Evolutionary conservation across 2,329 filamentous ascomycete genomes (phyloP).

Genomic region (Trichoderma sp.): DNA sequence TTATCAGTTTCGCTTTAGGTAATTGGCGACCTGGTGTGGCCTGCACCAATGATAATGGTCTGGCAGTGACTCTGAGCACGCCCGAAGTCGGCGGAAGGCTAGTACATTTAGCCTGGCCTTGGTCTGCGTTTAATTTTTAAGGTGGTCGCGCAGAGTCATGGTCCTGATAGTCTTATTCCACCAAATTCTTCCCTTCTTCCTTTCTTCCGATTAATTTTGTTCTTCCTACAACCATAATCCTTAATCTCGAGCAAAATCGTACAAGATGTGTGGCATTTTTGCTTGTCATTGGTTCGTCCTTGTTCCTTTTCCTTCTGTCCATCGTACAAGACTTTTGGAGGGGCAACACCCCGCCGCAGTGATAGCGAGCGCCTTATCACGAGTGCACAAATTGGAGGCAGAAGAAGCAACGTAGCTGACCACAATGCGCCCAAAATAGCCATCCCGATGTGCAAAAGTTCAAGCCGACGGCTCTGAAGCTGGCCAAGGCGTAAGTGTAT

Average conservation of each 20-base stretch:
- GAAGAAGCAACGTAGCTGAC: conserved; percentile 8
- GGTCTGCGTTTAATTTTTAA: conserved; percentile 12
- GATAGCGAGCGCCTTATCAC: conserved; percentile 23
- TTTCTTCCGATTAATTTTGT: not conserved
- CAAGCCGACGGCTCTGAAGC: conserved; percentile 89
- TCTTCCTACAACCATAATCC: not conserved
- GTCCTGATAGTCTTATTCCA: conserved; percentile 8
- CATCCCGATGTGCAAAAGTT: conserved; percentile 96
- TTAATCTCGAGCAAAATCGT: conserved; percentile 31
- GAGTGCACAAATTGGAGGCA: not conserved
- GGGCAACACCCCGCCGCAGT: conserved; percentile 40
- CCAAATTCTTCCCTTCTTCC: not conserved
- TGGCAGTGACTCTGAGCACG: conserved; percentile 22
- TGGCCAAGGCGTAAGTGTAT: conserved; percentile 83
- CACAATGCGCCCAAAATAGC: conserved; percentile 42
- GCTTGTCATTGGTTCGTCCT: conserved; percentile 83
- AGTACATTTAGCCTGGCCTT: not conserved
- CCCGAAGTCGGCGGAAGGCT: conserved; percentile 30
- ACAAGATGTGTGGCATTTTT: conserved; percentile 94
- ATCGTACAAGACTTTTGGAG: conserved; percentile 31
- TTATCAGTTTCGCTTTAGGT: conserved; percentile 24
- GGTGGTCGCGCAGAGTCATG: conserved; percentile 27
- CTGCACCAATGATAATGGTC: conserved; percentile 22
- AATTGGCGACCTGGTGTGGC: not conserved
- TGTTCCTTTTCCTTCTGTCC: not conserved